Conservation (phyloP, 2,329 filamentous ascomycete species). For the Fusarium sp. region DNA sequence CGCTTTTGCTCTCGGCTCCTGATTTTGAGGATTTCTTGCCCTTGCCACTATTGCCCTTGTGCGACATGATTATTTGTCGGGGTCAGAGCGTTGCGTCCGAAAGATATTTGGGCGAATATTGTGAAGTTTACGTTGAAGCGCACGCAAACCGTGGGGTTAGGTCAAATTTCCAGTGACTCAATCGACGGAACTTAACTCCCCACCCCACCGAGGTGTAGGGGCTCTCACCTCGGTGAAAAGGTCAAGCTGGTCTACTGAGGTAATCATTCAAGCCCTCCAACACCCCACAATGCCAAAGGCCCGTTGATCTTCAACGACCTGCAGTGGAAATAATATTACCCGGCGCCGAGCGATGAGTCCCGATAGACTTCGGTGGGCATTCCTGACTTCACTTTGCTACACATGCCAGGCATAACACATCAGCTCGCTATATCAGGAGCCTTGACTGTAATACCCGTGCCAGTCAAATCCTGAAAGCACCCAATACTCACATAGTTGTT, state of each 20-base stretch:
- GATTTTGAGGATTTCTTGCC: constrained; percentile 64
- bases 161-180: constrained; percentile 47
- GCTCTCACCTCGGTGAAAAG: constrained; percentile 13
- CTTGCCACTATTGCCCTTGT: constrained; percentile 59
- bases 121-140: constrained; percentile 27
- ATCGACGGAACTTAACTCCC: constrained; percentile 35
- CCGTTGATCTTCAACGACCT: neutral
- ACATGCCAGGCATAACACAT: neutral
- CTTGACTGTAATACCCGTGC: neutral
- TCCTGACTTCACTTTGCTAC: constrained; percentile 19
- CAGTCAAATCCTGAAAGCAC: neutral
- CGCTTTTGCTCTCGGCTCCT: constrained; percentile 64
- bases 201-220: constrained; percentile 43
- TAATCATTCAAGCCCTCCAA: constrained; percentile 1
- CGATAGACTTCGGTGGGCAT: constrained; percentile 35
- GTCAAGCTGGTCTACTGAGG: constrained; percentile 11
- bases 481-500: neutral
- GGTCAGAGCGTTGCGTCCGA: constrained; percentile 22
- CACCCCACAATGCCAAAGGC: neutral
- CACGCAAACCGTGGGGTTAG: constrained; percentile 27
- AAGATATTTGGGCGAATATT: constrained; percentile 14
- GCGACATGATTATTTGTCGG: constrained; percentile 53
- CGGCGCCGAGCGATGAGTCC: neutral
- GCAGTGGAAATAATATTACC: constrained; percentile 3
- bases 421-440: neutral